Evolutionary conservation across 1,284 basidiomycete genomes (phyloP), one percentile per base, ranked within the genome.

Genomic region (Naganishia liquefaciens): DNA sequence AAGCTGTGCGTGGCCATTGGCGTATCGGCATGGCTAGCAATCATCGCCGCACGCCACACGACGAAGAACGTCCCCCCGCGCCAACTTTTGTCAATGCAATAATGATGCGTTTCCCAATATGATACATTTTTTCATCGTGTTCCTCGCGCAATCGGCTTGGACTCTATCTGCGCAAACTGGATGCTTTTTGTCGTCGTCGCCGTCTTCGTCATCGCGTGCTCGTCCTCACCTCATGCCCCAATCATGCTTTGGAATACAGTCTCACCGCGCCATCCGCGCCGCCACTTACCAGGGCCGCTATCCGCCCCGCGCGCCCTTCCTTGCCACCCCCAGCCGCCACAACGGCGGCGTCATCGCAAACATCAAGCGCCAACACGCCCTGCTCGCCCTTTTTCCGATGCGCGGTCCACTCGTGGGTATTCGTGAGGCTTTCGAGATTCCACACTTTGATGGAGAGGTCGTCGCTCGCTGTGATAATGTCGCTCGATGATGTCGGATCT

Each of bases 371-470:
- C 68, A 96, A 82, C 17, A 96, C 91, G 50, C 95, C 96, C 79
- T 98, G 93, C 65, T 87, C 84, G 42, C 86, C 88, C 78, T 93
- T 93, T 80, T 89, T 86, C 54, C 92, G 85, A 79, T 97, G 92
- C 28, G 82, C 79, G 21, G 88, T 88, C 68, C 93, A 86, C 77
- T 99, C 96, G 75, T 98, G 95, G 33, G 93, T 81, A 76, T 93
- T 96, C 4, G 77, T 78, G 63, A 79, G 74, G 43, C 74, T 76
- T 23, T 67, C 84, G 63, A 97, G 80, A 77, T 97, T 91, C 96
- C 95, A 99, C 80, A 97, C 90, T 25, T 95, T 88, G 50, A 93
- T 83, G 21, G 91, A 93, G 75, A 93, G 93, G 77, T 99, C 95
- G 74, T 96, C 91, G 54, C 90, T 90, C 44, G 89, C 91, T 1